These are phyloP conservation scores for Mortierella sp. DNA, from an alignment of 371 early-diverging fungal species.

Conservation along the genomic window DNA sequence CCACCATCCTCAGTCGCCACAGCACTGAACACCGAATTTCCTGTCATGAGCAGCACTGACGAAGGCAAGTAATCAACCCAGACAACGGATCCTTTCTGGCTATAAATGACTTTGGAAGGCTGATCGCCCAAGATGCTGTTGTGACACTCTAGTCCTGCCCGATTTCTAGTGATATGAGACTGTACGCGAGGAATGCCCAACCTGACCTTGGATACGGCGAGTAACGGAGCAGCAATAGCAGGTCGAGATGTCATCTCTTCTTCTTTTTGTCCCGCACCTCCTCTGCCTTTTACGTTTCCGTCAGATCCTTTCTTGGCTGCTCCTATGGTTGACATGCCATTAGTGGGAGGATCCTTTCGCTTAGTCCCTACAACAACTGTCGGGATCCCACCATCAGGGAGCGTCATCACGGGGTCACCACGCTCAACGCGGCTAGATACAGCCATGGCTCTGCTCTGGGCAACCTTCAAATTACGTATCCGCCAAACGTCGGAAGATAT, in stretches of 20 bases:
- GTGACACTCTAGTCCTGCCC: slow-evolving; percentile 65
- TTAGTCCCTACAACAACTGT: slow-evolving; percentile 62
- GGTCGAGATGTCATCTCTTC: slow-evolving; percentile 52
- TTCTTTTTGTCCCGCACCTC: slow-evolving; percentile 42
- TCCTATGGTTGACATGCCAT: slow-evolving; percentile 6
- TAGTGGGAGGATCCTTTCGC: slow-evolving; percentile 55
- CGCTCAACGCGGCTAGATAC: slow-evolving; percentile 23
- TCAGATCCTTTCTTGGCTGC: slow-evolving; percentile 28
- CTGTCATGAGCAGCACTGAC: slow-evolving; percentile 68
- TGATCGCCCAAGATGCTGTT: slow-evolving; percentile 58
- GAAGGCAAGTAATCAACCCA: slow-evolving; percentile 76
- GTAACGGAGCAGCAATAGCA: slow-evolving; percentile 59
- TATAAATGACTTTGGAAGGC: slow-evolving; percentile 61
- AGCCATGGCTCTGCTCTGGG: neutral
- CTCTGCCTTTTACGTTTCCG: slow-evolving; percentile 12
- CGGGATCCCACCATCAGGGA: slow-evolving; percentile 58
- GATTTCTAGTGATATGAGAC: slow-evolving; percentile 56
- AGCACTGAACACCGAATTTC: slow-evolving; percentile 68
- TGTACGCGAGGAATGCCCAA: slow-evolving; percentile 66
- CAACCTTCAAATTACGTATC: neutral
- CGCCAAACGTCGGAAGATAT: no score
- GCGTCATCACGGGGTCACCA: slow-evolving; percentile 33
- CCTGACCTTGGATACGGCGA: slow-evolving; percentile 62
- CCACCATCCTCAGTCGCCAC: slow-evolving; percentile 79
- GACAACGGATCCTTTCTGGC: slow-evolving; percentile 56